Conservation (phyloP, 345 rosid species). For the Salix caprea region DNA sequence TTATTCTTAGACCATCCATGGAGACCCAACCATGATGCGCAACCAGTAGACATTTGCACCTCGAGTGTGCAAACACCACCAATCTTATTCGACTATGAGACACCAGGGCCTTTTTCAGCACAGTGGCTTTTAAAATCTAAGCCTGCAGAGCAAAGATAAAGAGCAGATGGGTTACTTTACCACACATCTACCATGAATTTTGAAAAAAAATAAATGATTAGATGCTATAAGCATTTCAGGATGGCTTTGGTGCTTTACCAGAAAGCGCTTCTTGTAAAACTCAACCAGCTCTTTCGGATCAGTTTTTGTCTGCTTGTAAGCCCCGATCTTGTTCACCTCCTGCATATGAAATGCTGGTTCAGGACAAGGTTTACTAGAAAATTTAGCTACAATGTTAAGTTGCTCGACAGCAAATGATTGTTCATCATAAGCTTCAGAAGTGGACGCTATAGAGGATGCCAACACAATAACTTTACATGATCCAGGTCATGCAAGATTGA, state of each 20-base stretch:
- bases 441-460: neutral
- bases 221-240: neutral
- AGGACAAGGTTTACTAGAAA: neutral
- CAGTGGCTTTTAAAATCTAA: neutral
- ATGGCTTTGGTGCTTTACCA: slow-evolving; percentile 29
- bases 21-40: too few relatives aligned
- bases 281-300: slow-evolving; percentile 49
- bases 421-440: neutral
- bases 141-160: slow-evolving; percentile 9
- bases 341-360: slow-evolving; percentile 21
- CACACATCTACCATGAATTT: neutral
- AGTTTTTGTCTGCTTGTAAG: slow-evolving; percentile 57
- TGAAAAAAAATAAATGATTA: neutral
- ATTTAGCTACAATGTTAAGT: neutral
- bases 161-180: neutral
- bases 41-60: too few relatives aligned
- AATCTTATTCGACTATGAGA: neutral
- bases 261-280: slow-evolving; percentile 40
- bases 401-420: neutral
- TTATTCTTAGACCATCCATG: too few relatives aligned
- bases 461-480: neutral
- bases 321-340: slow-evolving; percentile 71
- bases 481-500: neutral
- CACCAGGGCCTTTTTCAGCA: neutral
- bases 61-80: neutral